A percentile compares a stretch with the other conserved stretches of the same genome.
phyloP scores from a whole-genome alignment of 2,329 filamentous ascomycete genomes.

The Rhynchosporium agropyri region DNA sequence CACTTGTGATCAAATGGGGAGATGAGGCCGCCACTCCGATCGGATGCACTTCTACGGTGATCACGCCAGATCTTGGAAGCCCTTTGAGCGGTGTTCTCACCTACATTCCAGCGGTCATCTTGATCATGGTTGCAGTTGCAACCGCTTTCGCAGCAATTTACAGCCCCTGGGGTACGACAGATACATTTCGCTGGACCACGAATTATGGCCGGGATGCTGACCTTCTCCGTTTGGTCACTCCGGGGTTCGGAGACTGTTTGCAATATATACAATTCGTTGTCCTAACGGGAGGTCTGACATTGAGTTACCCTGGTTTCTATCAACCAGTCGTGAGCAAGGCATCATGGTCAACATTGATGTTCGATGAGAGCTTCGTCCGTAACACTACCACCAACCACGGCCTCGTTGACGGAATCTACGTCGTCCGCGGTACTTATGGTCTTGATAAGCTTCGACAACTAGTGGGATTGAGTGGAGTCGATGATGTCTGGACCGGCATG shows the following conservation, averaged over 20 bases:
- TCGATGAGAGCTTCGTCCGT: slow-evolving; percentile 86
- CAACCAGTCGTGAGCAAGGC: slow-evolving; percentile 87
- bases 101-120: slow-evolving; percentile 76
- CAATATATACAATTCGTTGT: slow-evolving; percentile 96
- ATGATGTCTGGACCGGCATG: slow-evolving; percentile 93
- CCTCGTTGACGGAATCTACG: slow-evolving; percentile 84
- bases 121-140: slow-evolving; percentile 78
- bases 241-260: slow-evolving; percentile 93
- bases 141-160: slow-evolving; percentile 83
- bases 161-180: slow-evolving; percentile 90
- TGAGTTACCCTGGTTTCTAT: slow-evolving; percentile 92
- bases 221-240: slow-evolving; percentile 86
- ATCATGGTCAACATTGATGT: slow-evolving; percentile 88
- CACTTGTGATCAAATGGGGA: slow-evolving; percentile 74
- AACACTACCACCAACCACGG: slow-evolving; percentile 65
- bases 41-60: slow-evolving; percentile 77
- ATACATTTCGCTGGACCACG: slow-evolving; percentile 95
- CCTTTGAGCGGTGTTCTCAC: slow-evolving; percentile 68
- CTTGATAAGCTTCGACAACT: slow-evolving; percentile 78
- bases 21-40: slow-evolving; percentile 64
- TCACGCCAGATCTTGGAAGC: slow-evolving; percentile 80
- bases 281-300: slow-evolving; percentile 80
- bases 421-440: slow-evolving; percentile 75
- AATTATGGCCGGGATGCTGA: slow-evolving; percentile 96
- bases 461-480: slow-evolving; percentile 73